phyloP scores from a whole-genome alignment of 2,329 filamentous ascomycete species.

The Phoma sp. region DNA sequence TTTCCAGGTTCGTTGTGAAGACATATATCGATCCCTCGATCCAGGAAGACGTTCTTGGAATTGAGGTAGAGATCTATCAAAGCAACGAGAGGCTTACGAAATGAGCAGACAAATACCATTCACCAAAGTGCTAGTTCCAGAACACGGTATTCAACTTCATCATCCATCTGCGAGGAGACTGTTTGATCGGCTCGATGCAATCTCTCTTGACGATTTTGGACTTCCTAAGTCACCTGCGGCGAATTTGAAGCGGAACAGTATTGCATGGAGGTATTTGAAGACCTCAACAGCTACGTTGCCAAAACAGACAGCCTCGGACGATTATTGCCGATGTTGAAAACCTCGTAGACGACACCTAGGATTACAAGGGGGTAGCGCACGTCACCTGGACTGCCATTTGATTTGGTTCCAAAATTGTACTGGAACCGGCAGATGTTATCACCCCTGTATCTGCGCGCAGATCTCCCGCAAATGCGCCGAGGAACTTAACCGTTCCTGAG shows the following conservation, averaged over 20 bases:
- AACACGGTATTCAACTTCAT: conserved; percentile 78
- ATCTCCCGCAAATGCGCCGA: conserved; percentile 59
- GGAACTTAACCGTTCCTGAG: conserved; percentile 70
- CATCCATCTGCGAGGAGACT: conserved; percentile 72
- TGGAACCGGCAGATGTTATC: conserved; percentile 65
- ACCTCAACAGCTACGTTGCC: conserved; percentile 73
- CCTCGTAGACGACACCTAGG: conserved; percentile 63
- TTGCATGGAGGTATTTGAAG: conserved; percentile 79
- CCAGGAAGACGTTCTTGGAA: no score
- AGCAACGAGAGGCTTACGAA: conserved; percentile 4
- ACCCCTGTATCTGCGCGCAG: conserved; percentile 67
- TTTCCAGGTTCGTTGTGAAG: conserved; percentile 65
- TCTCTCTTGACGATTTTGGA: conserved; percentile 79
- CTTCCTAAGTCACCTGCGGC: conserved; percentile 85
- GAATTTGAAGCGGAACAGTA: conserved; percentile 76
- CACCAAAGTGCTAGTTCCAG: conserved; percentile 74
- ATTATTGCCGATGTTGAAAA: conserved; percentile 80
- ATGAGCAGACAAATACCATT: conserved; percentile 64
- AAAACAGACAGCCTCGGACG: conserved; percentile 72
- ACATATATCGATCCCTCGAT: no score
- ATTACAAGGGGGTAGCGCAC: conserved; percentile 75
- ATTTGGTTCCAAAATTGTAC: conserved; percentile 59
- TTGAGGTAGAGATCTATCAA: no score
- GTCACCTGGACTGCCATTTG: conserved; percentile 77
- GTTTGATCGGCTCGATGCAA: conserved; percentile 75